Conservation (phyloP, 305 asterid genomes). For the Salvia sclarea region DNA sequence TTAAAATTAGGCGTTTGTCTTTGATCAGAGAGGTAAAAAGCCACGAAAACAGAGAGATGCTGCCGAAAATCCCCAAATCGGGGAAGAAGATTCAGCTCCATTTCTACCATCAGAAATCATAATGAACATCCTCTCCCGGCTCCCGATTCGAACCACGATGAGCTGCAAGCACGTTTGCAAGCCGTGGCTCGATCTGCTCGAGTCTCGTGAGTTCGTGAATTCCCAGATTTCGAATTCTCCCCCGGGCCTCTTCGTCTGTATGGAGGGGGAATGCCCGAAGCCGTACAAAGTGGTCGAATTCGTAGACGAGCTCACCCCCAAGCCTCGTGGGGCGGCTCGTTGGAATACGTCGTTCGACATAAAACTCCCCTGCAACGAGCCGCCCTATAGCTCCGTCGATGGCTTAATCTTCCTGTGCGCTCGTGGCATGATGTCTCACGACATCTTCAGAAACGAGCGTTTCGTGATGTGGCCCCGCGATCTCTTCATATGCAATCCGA, state of each 20-base stretch:
- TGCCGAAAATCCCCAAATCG: neutral
- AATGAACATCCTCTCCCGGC: constrained; percentile 41
- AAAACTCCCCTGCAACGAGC: neutral
- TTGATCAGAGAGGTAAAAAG: neutral
- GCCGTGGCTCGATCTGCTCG: constrained; percentile 33
- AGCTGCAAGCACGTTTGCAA: constrained; percentile 48
- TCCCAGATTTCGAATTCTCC: constrained; percentile 37
- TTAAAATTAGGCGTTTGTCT: neutral
- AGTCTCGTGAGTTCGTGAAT: constrained; percentile 34
- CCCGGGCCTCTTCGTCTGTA: constrained; percentile 29
- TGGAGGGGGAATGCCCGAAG: neutral
- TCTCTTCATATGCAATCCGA: constrained; percentile 41
- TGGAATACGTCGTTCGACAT: no score
- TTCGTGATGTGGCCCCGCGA: neutral
- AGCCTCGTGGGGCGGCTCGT: no score
- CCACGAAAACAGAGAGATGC: no score
- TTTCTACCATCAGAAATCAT: constrained; percentile 41
- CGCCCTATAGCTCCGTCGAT: constrained; percentile 31
- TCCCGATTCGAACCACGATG: constrained; percentile 35
- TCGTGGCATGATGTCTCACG: no score
- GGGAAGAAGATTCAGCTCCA: constrained; percentile 20
- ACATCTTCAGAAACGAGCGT: no score
- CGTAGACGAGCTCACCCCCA: constrained; percentile 20
- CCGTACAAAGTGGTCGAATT: constrained; percentile 30
- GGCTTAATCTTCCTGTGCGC: constrained; percentile 39